Evolutionary conservation across 306 rosid genomes (phyloP).

Genomic region (Prunus mongolica): DNA sequence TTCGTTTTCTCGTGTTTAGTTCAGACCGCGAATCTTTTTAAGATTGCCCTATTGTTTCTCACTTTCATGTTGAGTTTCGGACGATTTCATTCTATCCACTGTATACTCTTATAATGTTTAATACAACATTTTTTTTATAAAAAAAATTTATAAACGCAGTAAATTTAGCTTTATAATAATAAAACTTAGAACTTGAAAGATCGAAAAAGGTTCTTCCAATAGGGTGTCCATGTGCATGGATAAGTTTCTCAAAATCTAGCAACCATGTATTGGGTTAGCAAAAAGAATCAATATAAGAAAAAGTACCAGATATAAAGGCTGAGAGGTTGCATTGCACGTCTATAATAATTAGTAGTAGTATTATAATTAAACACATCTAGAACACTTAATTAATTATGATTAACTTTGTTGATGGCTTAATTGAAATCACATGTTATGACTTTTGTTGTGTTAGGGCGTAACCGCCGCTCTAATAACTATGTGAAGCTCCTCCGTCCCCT

Average conservation of each 20-base stretch:
- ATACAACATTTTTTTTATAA: too few species aligned
- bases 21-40: too few species aligned
- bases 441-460: background rate
- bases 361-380: too few species aligned
- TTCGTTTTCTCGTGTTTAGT: too few species aligned
- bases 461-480: background rate
- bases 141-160: too few species aligned
- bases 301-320: background rate
- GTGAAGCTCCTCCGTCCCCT: background rate
- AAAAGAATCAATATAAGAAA: background rate
- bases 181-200: background rate
- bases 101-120: too few species aligned
- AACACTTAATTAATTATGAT: background rate
- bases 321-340: background rate
- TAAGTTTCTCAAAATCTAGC: conserved; percentile 10
- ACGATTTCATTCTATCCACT: too few species aligned
- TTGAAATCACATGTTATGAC: background rate
- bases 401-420: background rate
- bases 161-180: too few species aligned
- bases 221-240: conserved; percentile 20
- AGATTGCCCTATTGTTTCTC: too few species aligned
- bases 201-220: background rate
- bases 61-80: too few species aligned
- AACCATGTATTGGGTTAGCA: conserved; percentile 4
- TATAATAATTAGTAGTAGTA: too few species aligned